Base-by-base conservation (phyloP, 768 basidiomycete species). In the Agrocybe chaxingu region DNA sequence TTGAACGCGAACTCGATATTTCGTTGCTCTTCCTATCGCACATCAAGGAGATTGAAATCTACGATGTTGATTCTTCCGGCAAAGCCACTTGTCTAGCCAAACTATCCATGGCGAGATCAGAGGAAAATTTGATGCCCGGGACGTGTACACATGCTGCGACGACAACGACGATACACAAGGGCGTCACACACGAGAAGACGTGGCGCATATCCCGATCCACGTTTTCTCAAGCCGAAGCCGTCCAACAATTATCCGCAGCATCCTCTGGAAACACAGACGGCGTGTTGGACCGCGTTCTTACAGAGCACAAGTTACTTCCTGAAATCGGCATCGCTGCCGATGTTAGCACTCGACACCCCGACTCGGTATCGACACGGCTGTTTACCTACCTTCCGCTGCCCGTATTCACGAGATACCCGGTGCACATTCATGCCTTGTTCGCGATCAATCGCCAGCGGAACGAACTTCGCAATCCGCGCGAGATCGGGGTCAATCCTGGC, bases 381-480 rank as follows among this genome's bases (percentile, higher is more conserved):
- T 81, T 78, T 57, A 78, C 78, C 0, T 75, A 66, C 39, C 70
- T 80, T 5, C 78, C 78, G 0, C 61, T 81, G 0, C 79, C 80
- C 0, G 60, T 80, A 18, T 51, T 55, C 1, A 79, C 79, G 0
- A 66, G 67, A 4, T 78, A 78, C 46, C 71, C 73, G 0, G 63
- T 67, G 4, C 78, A 80, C 50, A 51, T 79, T 2, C 76, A 81
- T 52, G 75, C 66, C 0, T 50, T 74, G 2, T 78, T 81, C 50
- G 74, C 78, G 0, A 58, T 81, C 10, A 75, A 76, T 0, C 64
- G 66, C 7, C 72, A 70, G 0, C 59, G 80, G 10, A 75, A 79
- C 46, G 67, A 75, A 40, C 60, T 80, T 12, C 63, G 70, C 11
- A 79, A 79, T 45, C 51, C 61, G 7, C 63, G 64, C 7, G 77